phyloP scores from a whole-genome alignment of 176 grass and related monocot genomes.

The Saccharum spontaneum region DNA sequence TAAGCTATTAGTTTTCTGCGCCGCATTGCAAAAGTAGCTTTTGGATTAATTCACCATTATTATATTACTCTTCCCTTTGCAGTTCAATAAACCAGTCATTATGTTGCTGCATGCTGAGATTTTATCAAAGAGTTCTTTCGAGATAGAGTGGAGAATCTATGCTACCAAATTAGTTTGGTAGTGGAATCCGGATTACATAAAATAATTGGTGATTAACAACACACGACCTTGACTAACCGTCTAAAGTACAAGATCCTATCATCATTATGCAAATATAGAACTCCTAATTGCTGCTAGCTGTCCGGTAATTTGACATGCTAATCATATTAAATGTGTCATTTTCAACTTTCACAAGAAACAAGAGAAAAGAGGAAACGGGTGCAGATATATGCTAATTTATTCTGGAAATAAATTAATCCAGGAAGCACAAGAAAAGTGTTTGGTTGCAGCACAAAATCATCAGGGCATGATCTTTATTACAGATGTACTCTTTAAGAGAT shows the following conservation, averaged over 20 bases:
- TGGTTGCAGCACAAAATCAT: neutral
- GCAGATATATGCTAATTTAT: neutral
- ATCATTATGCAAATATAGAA: too few species aligned
- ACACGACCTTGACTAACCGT: neutral
- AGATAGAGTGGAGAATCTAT: neutral
- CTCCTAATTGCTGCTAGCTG: neutral
- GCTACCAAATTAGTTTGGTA: neutral
- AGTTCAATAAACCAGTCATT: neutral
- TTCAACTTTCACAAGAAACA: neutral
- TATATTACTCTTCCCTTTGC: neutral
- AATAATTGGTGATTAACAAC: slow-evolving; percentile 10
- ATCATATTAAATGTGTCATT: neutral
- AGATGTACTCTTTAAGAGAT: neutral
- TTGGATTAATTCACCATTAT: neutral
- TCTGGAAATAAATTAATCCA: neutral
- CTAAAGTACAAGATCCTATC: neutral
- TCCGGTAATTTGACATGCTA: neutral
- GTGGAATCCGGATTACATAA: neutral
- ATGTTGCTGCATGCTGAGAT: neutral
- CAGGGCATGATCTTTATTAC: neutral
- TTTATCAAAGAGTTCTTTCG: neutral
- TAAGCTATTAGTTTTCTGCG: neutral
- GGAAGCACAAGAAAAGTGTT: neutral
- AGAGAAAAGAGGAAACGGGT: neutral
- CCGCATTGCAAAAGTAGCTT: neutral